Evolutionary conservation across 805 yeast genomes (phyloP).

Genomic region (Zygosaccharomyces siamensis): DNA sequence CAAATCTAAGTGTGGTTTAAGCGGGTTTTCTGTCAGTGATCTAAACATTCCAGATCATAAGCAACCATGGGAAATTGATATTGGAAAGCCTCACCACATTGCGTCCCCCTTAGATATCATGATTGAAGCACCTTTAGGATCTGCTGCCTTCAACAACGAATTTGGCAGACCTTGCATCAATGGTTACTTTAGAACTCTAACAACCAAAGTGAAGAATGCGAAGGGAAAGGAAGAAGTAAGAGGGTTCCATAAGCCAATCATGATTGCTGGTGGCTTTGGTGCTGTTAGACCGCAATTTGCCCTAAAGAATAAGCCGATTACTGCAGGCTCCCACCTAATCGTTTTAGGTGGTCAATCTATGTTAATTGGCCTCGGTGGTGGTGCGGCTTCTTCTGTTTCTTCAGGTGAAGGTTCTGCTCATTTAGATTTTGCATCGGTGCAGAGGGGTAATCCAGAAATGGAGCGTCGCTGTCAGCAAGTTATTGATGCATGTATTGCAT

Average conservation of each 20-base stretch:
- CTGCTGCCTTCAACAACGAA: slow-evolving; percentile 97
- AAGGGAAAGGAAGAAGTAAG: slow-evolving; percentile 69
- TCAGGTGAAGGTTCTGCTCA: slow-evolving; percentile 96
- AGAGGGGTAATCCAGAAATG: slow-evolving; percentile 99
- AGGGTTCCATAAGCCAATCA: slow-evolving; percentile 98
- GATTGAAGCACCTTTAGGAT: slow-evolving; percentile 96
- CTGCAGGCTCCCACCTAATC: slow-evolving; percentile 86
- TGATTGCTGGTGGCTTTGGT: slow-evolving; percentile 99
- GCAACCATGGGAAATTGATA: slow-evolving; percentile 93
- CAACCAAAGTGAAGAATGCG: slow-evolving; percentile 64
- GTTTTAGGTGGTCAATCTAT: slow-evolving; percentile 97
- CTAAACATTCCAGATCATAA: slow-evolving; percentile 74
- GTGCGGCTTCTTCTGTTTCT: slow-evolving; percentile 97
- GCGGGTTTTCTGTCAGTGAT: slow-evolving; percentile 91
- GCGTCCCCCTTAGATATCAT: slow-evolving; percentile 90
- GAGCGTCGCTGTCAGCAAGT: slow-evolving; percentile 99
- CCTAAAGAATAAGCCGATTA: slow-evolving; percentile 76
- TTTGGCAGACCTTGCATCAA: slow-evolving; percentile 97
- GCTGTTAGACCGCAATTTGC: slow-evolving; percentile 91
- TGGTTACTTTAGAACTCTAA: slow-evolving; percentile 94
- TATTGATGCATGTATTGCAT: slow-evolving; percentile 85
- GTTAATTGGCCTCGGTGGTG: slow-evolving; percentile 99
- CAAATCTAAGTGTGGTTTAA: slow-evolving; percentile 90
- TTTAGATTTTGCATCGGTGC: slow-evolving; percentile 97
- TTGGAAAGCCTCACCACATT: slow-evolving; percentile 90